These are phyloP conservation scores for Trichocladium antarcticum DNA, from an alignment of 495 filamentous ascomycete genomes.

Conservation along the genomic window DNA sequence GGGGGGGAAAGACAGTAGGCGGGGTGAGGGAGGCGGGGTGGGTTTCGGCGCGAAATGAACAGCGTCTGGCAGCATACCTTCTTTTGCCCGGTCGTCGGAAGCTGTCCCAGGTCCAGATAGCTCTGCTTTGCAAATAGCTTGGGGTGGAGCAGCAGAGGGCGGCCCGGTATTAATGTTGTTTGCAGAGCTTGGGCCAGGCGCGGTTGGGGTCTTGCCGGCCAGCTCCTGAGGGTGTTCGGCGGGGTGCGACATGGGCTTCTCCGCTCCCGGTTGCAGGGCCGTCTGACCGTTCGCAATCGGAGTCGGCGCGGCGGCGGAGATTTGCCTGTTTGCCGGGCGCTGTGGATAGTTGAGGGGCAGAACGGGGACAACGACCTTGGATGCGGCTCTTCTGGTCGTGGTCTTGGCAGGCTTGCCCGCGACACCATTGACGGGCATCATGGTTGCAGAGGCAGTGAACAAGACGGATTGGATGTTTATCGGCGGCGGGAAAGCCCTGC, in stretches of 20 bases:
- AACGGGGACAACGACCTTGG: conserved; percentile 19
- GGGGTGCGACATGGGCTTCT: background rate
- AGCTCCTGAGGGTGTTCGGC: background rate
- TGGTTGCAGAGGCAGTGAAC: conserved; percentile 6
- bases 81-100: background rate
- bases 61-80: conserved; percentile 7
- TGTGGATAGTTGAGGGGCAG: conserved; percentile 25
- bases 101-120: background rate
- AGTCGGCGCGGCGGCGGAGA: conserved; percentile 1
- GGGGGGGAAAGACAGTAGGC: no score
- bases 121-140: background rate
- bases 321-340: conserved; percentile 14
- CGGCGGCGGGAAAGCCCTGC: background rate
- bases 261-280: background rate
- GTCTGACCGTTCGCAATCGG: conserved; percentile 1
- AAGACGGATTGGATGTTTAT: background rate
- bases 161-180: background rate
- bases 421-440: conserved; percentile 21
- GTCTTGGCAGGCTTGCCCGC: conserved; percentile 17
- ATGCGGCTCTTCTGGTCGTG: conserved; percentile 7
- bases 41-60: background rate
- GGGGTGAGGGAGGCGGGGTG: background rate
- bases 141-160: conserved; percentile 4
- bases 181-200: background rate
- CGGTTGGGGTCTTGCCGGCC: background rate